Evolutionary conservation across 768 basidiomycete genomes (phyloP), one percentile per base, ranked within the genome.

Genomic region (Baorangia bicolor): DNA sequence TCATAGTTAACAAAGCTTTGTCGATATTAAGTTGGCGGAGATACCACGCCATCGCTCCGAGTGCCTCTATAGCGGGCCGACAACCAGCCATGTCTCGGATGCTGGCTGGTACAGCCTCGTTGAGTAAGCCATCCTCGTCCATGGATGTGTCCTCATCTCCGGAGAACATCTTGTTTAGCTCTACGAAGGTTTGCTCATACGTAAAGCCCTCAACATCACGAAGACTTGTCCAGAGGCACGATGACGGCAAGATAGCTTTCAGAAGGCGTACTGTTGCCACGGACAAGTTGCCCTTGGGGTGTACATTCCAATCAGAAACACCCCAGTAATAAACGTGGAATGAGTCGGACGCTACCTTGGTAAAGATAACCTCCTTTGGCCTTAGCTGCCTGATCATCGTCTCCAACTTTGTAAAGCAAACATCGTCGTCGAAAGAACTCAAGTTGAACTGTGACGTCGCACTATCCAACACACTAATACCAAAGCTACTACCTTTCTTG

Each of bases 21-120:
- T 95, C 96, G 59, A 98, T 93, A 67, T 98, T 98, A 38, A 99
- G 81, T 57, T 92, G 91, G 35, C 90, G 86, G 14, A 98, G 82
- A 68, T 94, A 94, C 91, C 93, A 98, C 40, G 96, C 84, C 89
- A 98, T 89, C 2, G 86, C 84, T 1, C 97, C 97, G 18, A 99
- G 73, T 0, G 96, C 89, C 62, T 90, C 86, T 52, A 98, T 88
- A 0, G 94, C 88, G 53, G 75, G 69, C 34, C 75, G 78, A 39
- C 82, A 86, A 16, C 79, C 76, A 47, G 80, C 75, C 87, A 97
- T 86, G 27, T 82, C 78, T 43, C 84, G 78, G 53, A 99, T 94
- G 12, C 86, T 83, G 31, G 82, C 77, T 0, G 97, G 97, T 4
- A 88, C 72, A 21, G 67, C 67, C 5, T 55, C 67, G 11, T 55